A percentile compares a stretch with the other conserved stretches of the same genome.
These are phyloP conservation scores for Suillus plorans DNA, from an alignment of 768 basidiomycete genomes.

Conservation along the genomic window DNA sequence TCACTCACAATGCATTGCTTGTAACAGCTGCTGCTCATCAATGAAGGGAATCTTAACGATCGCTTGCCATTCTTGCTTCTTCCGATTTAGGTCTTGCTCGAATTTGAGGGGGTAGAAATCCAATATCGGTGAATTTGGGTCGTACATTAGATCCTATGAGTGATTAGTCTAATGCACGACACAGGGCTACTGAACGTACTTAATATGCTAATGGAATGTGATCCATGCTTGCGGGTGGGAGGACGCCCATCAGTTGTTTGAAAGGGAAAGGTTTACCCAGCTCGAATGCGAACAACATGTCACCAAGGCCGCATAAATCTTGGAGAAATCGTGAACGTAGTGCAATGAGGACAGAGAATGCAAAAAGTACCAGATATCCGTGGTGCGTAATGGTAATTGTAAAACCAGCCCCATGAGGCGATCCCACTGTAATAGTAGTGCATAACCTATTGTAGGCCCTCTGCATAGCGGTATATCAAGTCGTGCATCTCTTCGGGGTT, in stretches of 20 bases:
- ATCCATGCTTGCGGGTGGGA: conserved; percentile 60
- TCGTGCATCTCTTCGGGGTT: too few species aligned
- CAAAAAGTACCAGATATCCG: conserved; percentile 82
- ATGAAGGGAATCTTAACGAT: conserved; percentile 40
- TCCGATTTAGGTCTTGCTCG: conserved; percentile 93
- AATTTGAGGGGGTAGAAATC: conserved; percentile 95
- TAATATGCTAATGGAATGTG: conserved; percentile 48
- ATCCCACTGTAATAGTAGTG: conserved; percentile 97
- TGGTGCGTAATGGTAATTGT: conserved; percentile 96
- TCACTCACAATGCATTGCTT: too few species aligned
- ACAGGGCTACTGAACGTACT: conserved; percentile 39
- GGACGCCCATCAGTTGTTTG: too few species aligned
- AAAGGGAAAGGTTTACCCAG: conserved; percentile 77
- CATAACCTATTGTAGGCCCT: too few species aligned
- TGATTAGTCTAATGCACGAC: background rate
- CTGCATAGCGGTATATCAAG: too few species aligned
- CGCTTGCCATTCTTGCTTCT: conserved; percentile 99
- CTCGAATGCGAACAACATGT: conserved; percentile 84
- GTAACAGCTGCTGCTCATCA: too few species aligned
- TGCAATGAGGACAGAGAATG: background rate
- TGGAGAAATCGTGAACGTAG: conserved; percentile 12
- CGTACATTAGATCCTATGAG: conserved; percentile 83
- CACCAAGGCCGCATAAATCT: conserved; percentile 63
- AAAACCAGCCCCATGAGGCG: conserved; percentile 99
- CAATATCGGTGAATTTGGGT: conserved; percentile 79